Base-by-base conservation (phyloP, 108 stramenopile species). In the Cafeteria roenbergensis region DNA sequence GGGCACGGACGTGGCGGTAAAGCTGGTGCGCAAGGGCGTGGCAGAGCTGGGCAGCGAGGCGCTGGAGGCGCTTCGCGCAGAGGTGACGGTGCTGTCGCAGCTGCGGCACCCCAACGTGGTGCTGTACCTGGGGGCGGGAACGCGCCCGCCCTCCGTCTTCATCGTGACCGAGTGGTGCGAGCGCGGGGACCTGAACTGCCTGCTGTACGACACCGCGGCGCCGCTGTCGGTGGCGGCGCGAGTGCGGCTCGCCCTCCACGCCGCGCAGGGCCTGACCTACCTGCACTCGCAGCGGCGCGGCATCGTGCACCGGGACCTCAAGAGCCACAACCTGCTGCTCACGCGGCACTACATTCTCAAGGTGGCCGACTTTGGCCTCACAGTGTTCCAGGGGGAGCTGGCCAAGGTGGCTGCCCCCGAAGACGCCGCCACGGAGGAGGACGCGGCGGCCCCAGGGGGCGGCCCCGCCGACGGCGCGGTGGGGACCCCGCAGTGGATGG, bases 401-500 rank as follows among this genome's bases (percentile, higher is more conserved):
- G 28, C 37, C 36, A 61, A 54, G 24, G 37, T 26, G 22, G 57
- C 6, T 28, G 32, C 63, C 29, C 1, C 20, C 20, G 26, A 24
- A 51, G 51, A 22, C 51, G 51, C 20, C 51, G 63, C 38, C 6
- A 30, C 2, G 12, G 37, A 63, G 25, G 38, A 63, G 2, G 59
- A 28, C 24, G 2, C 21, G 36, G 59, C 34, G 17, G 17, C 12
- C 33, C 6, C 12, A 6, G 14, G 14, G 8, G 9, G 4, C 8
- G 59, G 59, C 59, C 6, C 8, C 33, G 14, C 17, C 57, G 32
- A 14, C 12, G 57, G 57, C 12, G 57, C 17, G 30, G 14, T 33
- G 34, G 92, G 92, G n/a, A 93, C 92, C 4, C 88, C 89, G 0
- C 92, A 90, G 50, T 93, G 88, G 88, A 90, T 90, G 89, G 89